Conservation (phyloP, 2,329 filamentous ascomycete species). For the Colletotrichum camelliae region DNA sequence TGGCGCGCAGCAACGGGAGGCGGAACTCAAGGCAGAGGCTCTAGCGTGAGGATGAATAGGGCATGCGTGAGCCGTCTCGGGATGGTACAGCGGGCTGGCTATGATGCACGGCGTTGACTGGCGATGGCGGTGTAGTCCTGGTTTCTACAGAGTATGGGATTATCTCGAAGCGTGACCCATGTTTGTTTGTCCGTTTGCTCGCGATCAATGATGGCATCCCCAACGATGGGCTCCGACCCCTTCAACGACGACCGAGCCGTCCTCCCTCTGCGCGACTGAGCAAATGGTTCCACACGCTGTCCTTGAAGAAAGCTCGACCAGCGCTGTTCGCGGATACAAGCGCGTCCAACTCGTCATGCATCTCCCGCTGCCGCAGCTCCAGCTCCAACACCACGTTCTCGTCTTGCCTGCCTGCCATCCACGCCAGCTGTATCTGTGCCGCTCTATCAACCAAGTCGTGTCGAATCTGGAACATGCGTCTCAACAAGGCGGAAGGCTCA, state of each 20-base stretch:
- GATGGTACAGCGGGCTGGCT: background rate
- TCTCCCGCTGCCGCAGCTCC: background rate
- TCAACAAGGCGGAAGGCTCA: background rate
- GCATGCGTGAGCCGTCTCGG: background rate
- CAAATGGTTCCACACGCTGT: background rate
- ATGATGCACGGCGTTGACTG: fast-evolving
- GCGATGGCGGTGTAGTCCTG: background rate
- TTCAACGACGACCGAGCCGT: background rate
- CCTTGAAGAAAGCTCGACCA: background rate
- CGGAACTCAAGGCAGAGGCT: too few species aligned
- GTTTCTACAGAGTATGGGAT: background rate
- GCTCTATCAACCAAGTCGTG: background rate
- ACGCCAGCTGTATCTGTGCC: background rate
- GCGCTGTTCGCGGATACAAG: background rate
- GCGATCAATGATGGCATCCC: background rate
- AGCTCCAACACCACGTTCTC: background rate
- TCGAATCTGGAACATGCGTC: background rate
- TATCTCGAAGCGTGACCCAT: background rate
- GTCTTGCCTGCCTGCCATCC: background rate
- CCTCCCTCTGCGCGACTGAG: background rate
- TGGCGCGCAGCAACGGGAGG: too few species aligned
- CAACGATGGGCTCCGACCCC: background rate
- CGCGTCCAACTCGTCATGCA: background rate
- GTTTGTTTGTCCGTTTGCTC: background rate
- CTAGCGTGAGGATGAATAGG: background rate